Base-by-base conservation (phyloP, 1,284 basidiomycete species). In the Bjerkandera adusta region DNA sequence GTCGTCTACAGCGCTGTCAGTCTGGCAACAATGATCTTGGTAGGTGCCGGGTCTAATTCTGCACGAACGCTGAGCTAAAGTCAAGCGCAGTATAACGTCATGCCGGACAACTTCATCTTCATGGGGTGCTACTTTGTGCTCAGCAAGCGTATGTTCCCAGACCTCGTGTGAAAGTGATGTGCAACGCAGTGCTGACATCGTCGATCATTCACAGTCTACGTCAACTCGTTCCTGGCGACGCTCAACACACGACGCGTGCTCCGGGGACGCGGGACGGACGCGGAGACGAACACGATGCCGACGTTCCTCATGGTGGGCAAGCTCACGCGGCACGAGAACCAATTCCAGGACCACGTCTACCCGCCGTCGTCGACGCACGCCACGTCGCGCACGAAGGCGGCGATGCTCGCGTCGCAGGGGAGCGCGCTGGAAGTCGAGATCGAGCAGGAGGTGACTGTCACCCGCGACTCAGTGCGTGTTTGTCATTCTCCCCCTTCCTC, bases 171-270 rank as follows among this genome's bases (percentile, higher is more conserved):
- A 21, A 15, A 25, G 10, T 43, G 33, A 11, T 22, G 24, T 25
- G 25, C 34, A n/a, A 16, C 26, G 10, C 27, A 3, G 8, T 4
- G 6, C 18, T 15, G 24, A n/a, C 13, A n/a, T 25, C 35, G 41
- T 33, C 30, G 30, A 36, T 33, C 45, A 42, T 44, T 37, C 39
- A 45, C 48, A 85, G 83, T 85, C 24, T 86, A 85, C 55, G 79
- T 75, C 1, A 77, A 83, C 46, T 85, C 83, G 4, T 82, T 81
- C 59, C 68, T 85, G 56, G 80, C 82, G 46, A 81, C 83, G 4
- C 55, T 75, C 13, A 75, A 75, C 59, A 73, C 73, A 13, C 64
- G 74, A 37, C 60, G 67, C 42, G 66, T 68, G 40, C 61, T 69
- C 35, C 64, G 70, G n/a, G 72, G 72, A 5, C 67, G 66, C 36